A percentile compares a stretch with the other conserved stretches of the same genome.
Evolutionary conservation across 2,329 filamentous ascomycete species (phyloP).

Genomic region (Trichoderma atrobrunneum): DNA sequence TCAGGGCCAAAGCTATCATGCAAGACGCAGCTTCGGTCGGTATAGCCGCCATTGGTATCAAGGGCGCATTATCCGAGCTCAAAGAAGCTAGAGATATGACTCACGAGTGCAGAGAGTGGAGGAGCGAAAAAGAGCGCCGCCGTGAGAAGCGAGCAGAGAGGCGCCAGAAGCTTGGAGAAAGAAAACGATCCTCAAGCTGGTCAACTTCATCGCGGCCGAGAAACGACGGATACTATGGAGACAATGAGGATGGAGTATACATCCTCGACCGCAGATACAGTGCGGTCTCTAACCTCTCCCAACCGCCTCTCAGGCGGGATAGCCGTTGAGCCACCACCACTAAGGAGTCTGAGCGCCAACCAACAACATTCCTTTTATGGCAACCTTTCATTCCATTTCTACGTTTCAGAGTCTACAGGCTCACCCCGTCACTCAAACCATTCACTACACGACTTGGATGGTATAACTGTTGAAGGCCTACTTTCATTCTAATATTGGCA

Average conservation of each 20-base stretch:
- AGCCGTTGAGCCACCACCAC: constrained; percentile 6
- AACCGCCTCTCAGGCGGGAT: constrained; percentile 6
- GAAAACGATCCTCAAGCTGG: constrained; percentile 46
- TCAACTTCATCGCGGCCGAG: constrained; percentile 41
- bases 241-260: constrained; percentile 40
- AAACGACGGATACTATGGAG: constrained; percentile 19
- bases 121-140: constrained; percentile 47
- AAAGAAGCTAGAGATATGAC: constrained; percentile 53
- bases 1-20: constrained; percentile 55
- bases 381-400: not conserved
- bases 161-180: constrained; percentile 30
- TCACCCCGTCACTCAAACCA: not conserved
- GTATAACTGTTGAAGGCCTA: not conserved
- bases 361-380: not conserved
- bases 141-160: constrained; percentile 47
- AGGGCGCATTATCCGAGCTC: constrained; percentile 54
- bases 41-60: constrained; percentile 57
- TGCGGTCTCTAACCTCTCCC: constrained; percentile 27
- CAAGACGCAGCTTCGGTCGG: constrained; percentile 59
- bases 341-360: not conserved
- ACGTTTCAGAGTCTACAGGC: not conserved
- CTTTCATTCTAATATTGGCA: not conserved
- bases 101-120: constrained; percentile 49
- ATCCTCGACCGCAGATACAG: constrained; percentile 50
- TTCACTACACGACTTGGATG: not conserved